Evolutionary conservation across 1,284 basidiomycete genomes (phyloP).

Genomic region (Fomitopsis betulina): DNA sequence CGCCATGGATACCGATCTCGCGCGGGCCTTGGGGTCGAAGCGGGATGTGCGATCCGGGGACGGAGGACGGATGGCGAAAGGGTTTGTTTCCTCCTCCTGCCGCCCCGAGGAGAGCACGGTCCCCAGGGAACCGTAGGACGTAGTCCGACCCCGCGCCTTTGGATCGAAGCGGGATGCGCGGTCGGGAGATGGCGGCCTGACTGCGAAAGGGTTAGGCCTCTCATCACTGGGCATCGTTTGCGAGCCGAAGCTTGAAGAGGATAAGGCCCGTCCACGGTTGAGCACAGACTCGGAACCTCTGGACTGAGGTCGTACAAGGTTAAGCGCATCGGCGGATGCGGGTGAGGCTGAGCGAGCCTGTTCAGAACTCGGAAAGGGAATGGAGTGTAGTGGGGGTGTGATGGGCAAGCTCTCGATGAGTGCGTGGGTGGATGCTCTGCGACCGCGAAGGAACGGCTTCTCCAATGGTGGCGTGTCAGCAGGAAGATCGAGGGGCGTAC

Average conservation of each 20-base stretch:
- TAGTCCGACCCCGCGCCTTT: slow-evolving; percentile 56
- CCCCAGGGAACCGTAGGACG: slow-evolving; percentile 60
- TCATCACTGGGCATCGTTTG: slow-evolving; percentile 33
- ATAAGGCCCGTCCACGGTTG: slow-evolving; percentile 35
- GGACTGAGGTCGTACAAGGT: slow-evolving; percentile 19
- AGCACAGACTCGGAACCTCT: slow-evolving; percentile 27
- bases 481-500: slow-evolving; percentile 50
- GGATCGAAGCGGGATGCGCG: slow-evolving; percentile 71
- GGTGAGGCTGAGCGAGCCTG: slow-evolving; percentile 53
- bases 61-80: slow-evolving; percentile 59
- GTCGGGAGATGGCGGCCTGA: slow-evolving; percentile 53
- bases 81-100: slow-evolving; percentile 38
- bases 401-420: slow-evolving; percentile 41
- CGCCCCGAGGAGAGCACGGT: slow-evolving; percentile 46
- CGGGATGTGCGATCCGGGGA: slow-evolving; percentile 54
- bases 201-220: slow-evolving; percentile 50
- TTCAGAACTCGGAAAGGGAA: slow-evolving; percentile 58
- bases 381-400: slow-evolving; percentile 40
- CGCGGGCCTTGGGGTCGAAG: slow-evolving; percentile 69
- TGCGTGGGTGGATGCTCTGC: slow-evolving; percentile 43
- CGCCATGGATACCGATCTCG: slow-evolving; percentile 60
- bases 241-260: slow-evolving; percentile 45
- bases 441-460: slow-evolving; percentile 35
- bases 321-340: slow-evolving; percentile 29
- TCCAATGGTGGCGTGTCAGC: slow-evolving; percentile 15